Evolutionary conservation across 495 filamentous ascomycete species (phyloP), one percentile per base, ranked within the genome.

Genomic region (Penicillium silybi): DNA sequence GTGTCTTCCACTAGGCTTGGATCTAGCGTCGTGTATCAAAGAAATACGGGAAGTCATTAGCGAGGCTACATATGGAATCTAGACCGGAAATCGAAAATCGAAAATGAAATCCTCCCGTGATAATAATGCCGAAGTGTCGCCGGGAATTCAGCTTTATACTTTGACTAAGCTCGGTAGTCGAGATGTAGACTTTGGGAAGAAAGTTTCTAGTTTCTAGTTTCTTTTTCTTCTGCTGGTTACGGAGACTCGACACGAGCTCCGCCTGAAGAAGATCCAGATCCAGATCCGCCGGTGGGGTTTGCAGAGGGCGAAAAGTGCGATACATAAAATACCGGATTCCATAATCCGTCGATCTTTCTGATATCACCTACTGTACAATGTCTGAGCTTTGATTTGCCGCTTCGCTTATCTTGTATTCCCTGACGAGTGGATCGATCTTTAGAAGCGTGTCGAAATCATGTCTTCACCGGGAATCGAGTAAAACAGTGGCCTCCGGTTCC

Each of bases 341-440:
- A n/a, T n/a, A n/a, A n/a, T n/a, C n/a, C n/a, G n/a, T n/a, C n/a
- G n/a, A n/a, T n/a, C n/a, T n/a, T n/a, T n/a, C n/a, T n/a, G n/a
- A n/a, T n/a, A n/a, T n/a, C n/a, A n/a, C n/a, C n/a, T n/a, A n/a
- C n/a, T n/a, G n/a, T n/a, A n/a, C n/a, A 32, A 32, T 32, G 29
- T 32, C 29, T 32, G 29, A n/a, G 38, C n/a, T 23, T 23, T 40
- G 16, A 57, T 57, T 57, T 45, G 55, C 41, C 32, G 46, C 35
- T 43, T 54, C 41, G 50, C 50, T 44, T 50, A 18, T 40, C 50
- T 43, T 44, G 17, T 39, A 20, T 40, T 18, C 22, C 17, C 32
- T 26, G 45, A 34, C 23, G 17, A 22, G 41, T 29, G 22, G 18
- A 39, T 57, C 39, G 44, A 48, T 42, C 35, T 57, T 44, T 46